Conservation (phyloP, 352 stramenopile genomes). For the Globisporangium cederbergense region DNA sequence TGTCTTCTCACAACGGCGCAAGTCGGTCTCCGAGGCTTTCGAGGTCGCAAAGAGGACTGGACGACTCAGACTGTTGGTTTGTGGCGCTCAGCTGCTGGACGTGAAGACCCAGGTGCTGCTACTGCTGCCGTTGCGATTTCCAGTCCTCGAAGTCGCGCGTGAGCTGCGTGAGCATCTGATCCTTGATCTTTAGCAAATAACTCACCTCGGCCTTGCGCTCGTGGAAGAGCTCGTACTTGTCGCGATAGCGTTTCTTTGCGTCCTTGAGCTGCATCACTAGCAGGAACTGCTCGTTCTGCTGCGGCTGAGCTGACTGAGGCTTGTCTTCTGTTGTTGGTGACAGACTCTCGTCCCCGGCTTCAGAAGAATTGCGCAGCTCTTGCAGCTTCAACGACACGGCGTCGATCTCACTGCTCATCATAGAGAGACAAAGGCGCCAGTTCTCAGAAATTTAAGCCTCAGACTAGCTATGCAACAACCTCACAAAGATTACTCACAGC, state of each 20-base stretch:
- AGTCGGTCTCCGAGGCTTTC: not conserved
- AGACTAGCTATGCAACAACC: not conserved
- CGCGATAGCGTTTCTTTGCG: constrained; percentile 54
- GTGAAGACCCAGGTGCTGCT: not conserved
- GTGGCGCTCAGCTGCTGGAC: not conserved
- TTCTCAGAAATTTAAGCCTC: not conserved
- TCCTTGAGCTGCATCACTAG: constrained; percentile 51
- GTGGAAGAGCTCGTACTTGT: constrained; percentile 40
- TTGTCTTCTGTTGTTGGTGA: not conserved
- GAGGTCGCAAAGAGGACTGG: too few relatives aligned
- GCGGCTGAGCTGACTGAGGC: not conserved
- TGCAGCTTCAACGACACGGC: constrained; percentile 36
- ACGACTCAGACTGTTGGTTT: not conserved
- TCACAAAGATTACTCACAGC: constrained; percentile 33
- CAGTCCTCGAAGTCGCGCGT: constrained; percentile 51
- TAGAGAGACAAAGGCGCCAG: not conserved
- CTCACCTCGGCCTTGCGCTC: constrained; percentile 52
- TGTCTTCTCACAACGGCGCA: not conserved
- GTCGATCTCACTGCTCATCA: constrained; percentile 43
- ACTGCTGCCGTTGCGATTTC: constrained; percentile 23
- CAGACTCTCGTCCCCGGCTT: not conserved
- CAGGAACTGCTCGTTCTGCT: constrained; percentile 14
- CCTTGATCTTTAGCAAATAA: constrained; percentile 57
- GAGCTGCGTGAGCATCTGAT: constrained; percentile 59
- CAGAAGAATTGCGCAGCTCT: constrained; percentile 17